Percentiles rank a stretch among this genome's conserved stretches.
These are phyloP conservation scores for Calonectria crousiana DNA, from an alignment of 2,329 filamentous ascomycete genomes.

Conservation along the genomic window DNA sequence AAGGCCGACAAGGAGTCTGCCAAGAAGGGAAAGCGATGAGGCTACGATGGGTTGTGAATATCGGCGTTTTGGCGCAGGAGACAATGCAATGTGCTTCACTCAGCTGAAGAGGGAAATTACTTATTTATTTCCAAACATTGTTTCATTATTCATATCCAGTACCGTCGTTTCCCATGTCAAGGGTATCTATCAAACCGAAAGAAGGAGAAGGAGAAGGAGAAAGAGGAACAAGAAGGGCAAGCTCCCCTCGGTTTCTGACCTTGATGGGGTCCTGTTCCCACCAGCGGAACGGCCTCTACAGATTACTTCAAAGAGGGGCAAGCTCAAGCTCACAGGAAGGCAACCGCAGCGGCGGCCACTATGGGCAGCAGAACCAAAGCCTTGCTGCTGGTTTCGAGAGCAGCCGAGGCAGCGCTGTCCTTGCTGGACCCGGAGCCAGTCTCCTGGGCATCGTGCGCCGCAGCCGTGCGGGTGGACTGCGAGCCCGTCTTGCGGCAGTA, in stretches of 20 bases:
- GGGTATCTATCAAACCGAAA: background rate
- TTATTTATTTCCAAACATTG: background rate
- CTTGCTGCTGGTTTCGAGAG: background rate
- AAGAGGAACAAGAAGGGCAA: background rate
- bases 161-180: background rate
- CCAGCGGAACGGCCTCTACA: no score
- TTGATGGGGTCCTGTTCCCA: no score
- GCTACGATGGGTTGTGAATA: background rate
- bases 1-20: conserved; percentile 56
- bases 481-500: background rate
- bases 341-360: background rate
- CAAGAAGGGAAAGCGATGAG: conserved; percentile 45
- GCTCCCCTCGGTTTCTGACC: no score
- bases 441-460: background rate
- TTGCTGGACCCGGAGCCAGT: background rate
- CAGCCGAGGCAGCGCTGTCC: background rate
- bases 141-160: background rate
- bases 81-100: background rate
- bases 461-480: background rate
- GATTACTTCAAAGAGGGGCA: no score
- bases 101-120: background rate
- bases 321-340: background rate
- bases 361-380: background rate
- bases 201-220: background rate
- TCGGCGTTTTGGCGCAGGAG: conserved; percentile 30